Evolutionary conservation across 768 basidiomycete genomes (phyloP).

Genomic region (Boletus huronensis): DNA sequence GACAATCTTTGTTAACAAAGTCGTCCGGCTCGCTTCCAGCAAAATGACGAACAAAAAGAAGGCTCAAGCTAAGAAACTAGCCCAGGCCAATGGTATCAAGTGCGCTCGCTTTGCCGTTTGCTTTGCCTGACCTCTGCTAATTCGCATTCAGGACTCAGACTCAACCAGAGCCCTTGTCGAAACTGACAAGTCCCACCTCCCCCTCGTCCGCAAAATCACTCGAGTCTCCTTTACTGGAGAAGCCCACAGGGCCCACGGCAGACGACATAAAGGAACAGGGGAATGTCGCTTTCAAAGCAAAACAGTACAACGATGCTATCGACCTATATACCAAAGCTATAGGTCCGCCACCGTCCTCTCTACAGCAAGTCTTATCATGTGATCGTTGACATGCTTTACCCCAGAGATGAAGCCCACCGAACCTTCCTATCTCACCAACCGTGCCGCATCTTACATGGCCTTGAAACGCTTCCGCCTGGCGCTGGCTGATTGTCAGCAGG

Average conservation of each 20-base stretch:
- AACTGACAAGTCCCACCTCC: constrained; percentile 16
- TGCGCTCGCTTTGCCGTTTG: constrained; percentile 7
- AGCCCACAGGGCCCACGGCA: constrained; percentile 36
- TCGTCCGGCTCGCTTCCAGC: neutral
- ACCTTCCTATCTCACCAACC: constrained; percentile 78
- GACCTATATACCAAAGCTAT: constrained; percentile 75
- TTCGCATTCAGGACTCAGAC: constrained; percentile 14
- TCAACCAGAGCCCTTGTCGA: constrained; percentile 1
- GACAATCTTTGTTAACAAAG: neutral
- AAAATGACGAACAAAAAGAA: constrained; percentile 35
- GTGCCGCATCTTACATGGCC: constrained; percentile 83
- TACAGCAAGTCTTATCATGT: constrained; percentile 20
- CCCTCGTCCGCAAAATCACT: constrained; percentile 13
- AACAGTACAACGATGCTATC: constrained; percentile 63
- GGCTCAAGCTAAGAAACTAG: constrained; percentile 25
- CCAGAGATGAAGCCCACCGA: constrained; percentile 60
- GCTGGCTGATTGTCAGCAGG: constrained; percentile 75
- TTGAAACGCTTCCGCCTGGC: constrained; percentile 74
- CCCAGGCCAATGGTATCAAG: constrained; percentile 26
- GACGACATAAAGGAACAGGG: constrained; percentile 72
- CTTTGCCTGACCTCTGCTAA: constrained; percentile 7
- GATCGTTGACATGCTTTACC: constrained; percentile 4
- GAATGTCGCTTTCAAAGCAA: constrained; percentile 69
- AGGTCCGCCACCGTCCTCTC: constrained; percentile 37
- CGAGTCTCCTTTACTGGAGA: constrained; percentile 11